Evolutionary conservation across 2,329 filamentous ascomycete genomes (phyloP).

Genomic region (Fusarium duplospermum): DNA sequence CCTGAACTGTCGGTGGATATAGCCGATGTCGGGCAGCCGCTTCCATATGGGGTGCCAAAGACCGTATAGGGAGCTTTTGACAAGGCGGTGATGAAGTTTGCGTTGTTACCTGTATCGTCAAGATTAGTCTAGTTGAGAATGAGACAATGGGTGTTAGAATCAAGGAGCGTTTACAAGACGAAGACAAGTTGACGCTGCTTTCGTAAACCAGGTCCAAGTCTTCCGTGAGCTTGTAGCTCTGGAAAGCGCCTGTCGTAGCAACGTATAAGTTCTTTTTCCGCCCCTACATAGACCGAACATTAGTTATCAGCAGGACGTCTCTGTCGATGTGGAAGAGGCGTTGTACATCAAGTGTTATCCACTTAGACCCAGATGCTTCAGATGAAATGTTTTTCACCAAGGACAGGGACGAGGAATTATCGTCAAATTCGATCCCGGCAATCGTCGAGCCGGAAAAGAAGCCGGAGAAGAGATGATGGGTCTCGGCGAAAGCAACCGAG

Average conservation of each 20-base stretch:
- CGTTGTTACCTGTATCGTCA: background rate
- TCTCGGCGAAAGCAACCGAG: background rate
- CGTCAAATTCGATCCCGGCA: background rate
- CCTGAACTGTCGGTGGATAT: slow-evolving; percentile 12
- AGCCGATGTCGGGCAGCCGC: slow-evolving; percentile 17
- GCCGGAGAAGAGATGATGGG: slow-evolving; percentile 16
- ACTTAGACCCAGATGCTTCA: background rate
- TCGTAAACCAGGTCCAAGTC: background rate
- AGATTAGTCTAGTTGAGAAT: background rate
- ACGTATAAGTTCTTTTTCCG: background rate
- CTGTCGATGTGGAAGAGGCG: background rate
- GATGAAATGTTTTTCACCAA: background rate
- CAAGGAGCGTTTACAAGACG: background rate
- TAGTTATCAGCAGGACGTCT: background rate
- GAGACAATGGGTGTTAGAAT: background rate
- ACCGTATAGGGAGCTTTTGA: slow-evolving; percentile 13
- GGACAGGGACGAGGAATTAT: background rate
- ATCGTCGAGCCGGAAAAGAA: slow-evolving; percentile 18
- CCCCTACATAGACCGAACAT: background rate
- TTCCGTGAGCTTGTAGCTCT: background rate
- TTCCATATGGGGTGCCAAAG: slow-evolving; percentile 21
- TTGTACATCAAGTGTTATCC: background rate
- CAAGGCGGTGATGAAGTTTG: slow-evolving; percentile 5
- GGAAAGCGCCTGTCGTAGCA: background rate
- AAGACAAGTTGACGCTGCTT: background rate